These are phyloP conservation scores for Orobanche coerulescens DNA, from an alignment of 257 asterid genomes.

Conservation along the genomic window DNA sequence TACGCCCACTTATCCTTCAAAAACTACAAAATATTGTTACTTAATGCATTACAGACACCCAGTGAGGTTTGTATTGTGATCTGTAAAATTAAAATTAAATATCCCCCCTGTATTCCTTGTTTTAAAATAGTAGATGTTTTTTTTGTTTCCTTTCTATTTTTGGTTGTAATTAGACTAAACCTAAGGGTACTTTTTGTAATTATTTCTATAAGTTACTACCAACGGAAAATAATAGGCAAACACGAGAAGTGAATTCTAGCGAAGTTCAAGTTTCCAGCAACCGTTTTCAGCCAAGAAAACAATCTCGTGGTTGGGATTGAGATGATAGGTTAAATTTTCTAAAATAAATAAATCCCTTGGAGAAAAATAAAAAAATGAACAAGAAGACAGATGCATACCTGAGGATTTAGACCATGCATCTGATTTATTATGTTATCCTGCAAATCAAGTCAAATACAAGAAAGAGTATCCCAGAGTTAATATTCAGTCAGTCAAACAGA, in stretches of 20 bases:
- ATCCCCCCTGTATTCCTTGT: too few species aligned
- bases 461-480: not conserved
- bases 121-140: too few species aligned
- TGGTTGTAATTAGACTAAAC: not conserved
- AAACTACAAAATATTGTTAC: too few species aligned
- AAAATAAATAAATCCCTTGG: not conserved
- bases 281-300: not conserved
- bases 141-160: too few species aligned
- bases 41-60: too few species aligned
- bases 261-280: not conserved
- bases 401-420: conserved; percentile 77
- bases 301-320: not conserved
- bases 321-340: not conserved
- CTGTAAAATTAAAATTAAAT: not conserved
- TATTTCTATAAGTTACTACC: not conserved
- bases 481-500: not conserved
- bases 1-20: not conserved
- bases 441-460: conserved; percentile 15
- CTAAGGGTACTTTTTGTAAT: not conserved
- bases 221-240: not conserved
- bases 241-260: not conserved
- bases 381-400: conserved; percentile 41
- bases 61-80: not conserved
- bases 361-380: not conserved
- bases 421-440: conserved; percentile 68